Evolutionary conservation across 2,329 filamentous ascomycete species (phyloP).

Genomic region (Teratosphaeria zuluensis): DNA sequence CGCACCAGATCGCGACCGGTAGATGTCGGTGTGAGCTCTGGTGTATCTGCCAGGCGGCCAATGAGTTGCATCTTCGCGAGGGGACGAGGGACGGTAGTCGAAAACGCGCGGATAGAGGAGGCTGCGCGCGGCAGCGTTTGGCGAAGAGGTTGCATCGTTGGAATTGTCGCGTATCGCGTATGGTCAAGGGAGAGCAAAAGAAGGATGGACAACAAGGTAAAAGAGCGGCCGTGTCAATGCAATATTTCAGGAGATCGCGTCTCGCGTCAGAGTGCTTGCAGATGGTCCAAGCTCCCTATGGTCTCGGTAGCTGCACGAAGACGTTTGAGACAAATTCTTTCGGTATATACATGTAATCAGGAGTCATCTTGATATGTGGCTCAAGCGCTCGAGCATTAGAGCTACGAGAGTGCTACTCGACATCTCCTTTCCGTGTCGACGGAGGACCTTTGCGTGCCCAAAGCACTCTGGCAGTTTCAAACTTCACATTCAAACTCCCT

Average conservation of each 20-base stretch:
- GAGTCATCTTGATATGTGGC: no score
- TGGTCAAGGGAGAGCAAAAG: background rate
- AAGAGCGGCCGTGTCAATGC: background rate
- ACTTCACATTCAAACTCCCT: background rate
- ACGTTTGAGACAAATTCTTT: background rate
- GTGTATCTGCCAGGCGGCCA: slow-evolving; percentile 70
- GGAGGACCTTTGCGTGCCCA: no score
- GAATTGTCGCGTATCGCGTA: background rate
- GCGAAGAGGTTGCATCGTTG: slow-evolving; percentile 40
- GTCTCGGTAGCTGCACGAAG: background rate
- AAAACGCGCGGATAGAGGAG: slow-evolving; percentile 59
- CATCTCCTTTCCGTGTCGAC: no score
- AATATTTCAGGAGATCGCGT: background rate
- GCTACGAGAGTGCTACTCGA: no score
- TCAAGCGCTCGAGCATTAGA: no score
- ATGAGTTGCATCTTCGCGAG: slow-evolving; percentile 77
- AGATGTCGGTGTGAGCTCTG: slow-evolving; percentile 63
- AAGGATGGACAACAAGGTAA: background rate
- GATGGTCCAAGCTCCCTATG: background rate
- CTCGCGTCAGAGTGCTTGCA: background rate
- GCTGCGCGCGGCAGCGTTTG: slow-evolving; percentile 33
- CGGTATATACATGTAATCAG: no score
- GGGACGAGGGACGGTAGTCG: slow-evolving; percentile 51
- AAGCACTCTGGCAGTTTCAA: no score
- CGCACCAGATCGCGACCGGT: slow-evolving; percentile 64